Base-by-base conservation (phyloP, 352 stramenopile genomes). In the Phytophthora vignae region DNA sequence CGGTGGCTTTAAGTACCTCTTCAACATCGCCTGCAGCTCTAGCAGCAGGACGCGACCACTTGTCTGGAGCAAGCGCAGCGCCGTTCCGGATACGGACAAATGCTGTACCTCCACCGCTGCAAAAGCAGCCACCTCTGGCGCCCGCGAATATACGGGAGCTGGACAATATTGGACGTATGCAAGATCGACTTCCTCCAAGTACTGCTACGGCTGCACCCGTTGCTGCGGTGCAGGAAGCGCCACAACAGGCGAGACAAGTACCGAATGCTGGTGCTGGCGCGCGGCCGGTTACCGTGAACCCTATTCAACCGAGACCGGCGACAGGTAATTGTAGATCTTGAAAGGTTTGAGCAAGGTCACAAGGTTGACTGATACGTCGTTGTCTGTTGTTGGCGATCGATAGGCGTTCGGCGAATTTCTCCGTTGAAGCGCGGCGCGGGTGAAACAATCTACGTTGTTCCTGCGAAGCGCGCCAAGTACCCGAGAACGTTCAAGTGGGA, bases 401-500 rank as follows among this genome's bases (percentile, higher is more conserved):
- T n/a, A 27, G 46, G 9, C 25, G 46, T 53, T n/a, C 11, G 11
- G n/a, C 14, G n/a, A 27, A 21, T 57, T 11, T 60, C 55, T 52
- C 44, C 46, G 17, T 21, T 67, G 40, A 73, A 70, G 46, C 54
- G 64, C 10, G 17, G 50, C 64, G 49, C 19, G 21, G 5, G 14
- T 12, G 64, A 72, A 21, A 53, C 22, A 6, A 6, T 57, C 7
- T 72, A 69, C 21, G 27, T 76, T 4, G 52, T 69, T 8, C 49
- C 65, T 6, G 14, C 54, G 22, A 71, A 77, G 22, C 60, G 66
- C 17, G 27, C 53, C 19, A 78, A 71, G 56, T 74, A 70, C 40
- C 38, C 54, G 2, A 55, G 46, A 3, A 10, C n/a, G 9, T 78
- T 78, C 17, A 53, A 67, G 61, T 71, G 66, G 66, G 25, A 49